A percentile compares a stretch with the other conserved stretches of the same genome.
Conservation (phyloP, 2,329 filamentous ascomycete genomes). For the Fonsecaea erecta region DNA sequence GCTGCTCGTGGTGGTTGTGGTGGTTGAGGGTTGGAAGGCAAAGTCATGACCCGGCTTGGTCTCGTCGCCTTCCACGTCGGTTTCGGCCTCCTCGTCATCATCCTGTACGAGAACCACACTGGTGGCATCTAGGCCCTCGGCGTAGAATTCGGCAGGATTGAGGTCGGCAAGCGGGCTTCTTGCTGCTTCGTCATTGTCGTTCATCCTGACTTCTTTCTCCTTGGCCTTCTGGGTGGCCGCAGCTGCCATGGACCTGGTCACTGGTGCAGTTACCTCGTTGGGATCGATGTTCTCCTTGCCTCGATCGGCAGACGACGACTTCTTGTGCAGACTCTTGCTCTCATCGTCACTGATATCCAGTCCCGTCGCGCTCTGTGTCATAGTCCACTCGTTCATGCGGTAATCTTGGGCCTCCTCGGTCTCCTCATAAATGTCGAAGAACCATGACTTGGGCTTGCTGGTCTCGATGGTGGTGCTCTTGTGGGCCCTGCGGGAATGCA, state of each 20-base stretch:
- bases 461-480: slow-evolving; percentile 59
- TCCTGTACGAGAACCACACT: slow-evolving; percentile 67
- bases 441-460: slow-evolving; percentile 68
- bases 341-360: slow-evolving; percentile 92
- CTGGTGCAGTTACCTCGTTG: slow-evolving; percentile 55
- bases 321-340: slow-evolving; percentile 48
- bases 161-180: slow-evolving; percentile 71
- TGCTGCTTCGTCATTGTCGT: slow-evolving; percentile 69
- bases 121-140: slow-evolving; percentile 66
- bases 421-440: slow-evolving; percentile 94
- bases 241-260: slow-evolving; percentile 59
- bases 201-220: slow-evolving; percentile 46
- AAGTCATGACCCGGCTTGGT: slow-evolving; percentile 38
- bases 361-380: slow-evolving; percentile 81
- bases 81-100: slow-evolving; percentile 53
- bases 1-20: too few species aligned
- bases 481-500: slow-evolving; percentile 37
- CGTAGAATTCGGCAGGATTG: slow-evolving; percentile 69
- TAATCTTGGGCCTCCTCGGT: slow-evolving; percentile 87
- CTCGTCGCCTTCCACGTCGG: slow-evolving; percentile 41
- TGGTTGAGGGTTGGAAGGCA: slow-evolving; percentile 23
- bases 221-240: slow-evolving; percentile 22
- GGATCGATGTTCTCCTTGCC: slow-evolving; percentile 96
- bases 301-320: slow-evolving; percentile 56
- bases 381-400: slow-evolving; percentile 64